Evolutionary conservation across 345 rosid genomes (phyloP).

Genomic region (Gossypium sturtianum): DNA sequence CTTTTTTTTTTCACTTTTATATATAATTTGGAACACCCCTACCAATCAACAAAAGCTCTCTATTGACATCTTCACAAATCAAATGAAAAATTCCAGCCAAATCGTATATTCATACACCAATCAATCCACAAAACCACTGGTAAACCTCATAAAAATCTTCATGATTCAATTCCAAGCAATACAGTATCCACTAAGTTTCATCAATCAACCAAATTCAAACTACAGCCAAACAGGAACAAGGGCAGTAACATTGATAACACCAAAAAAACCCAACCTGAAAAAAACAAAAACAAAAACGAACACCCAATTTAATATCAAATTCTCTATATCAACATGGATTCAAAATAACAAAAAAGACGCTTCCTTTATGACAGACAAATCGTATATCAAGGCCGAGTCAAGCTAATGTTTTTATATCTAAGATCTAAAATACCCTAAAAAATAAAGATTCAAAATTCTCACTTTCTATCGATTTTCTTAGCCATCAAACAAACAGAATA

Average conservation of each 20-base stretch:
- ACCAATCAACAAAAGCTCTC: constrained; percentile 13
- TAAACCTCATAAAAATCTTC: constrained; percentile 53
- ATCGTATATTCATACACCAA: constrained; percentile 16
- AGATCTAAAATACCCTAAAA: constrained; percentile 15
- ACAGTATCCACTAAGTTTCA: constrained; percentile 7
- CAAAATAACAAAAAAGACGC: not conserved
- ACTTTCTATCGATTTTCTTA: constrained; percentile 8
- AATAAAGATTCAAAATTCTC: not conserved
- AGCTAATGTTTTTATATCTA: constrained; percentile 12
- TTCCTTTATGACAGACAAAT: not conserved
- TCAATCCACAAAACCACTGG: constrained; percentile 64
- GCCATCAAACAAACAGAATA: constrained; percentile 18
- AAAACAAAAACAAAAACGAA: not conserved
- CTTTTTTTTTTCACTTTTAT: not conserved
- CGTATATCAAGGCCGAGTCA: not conserved
- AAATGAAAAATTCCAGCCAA: constrained; percentile 8
- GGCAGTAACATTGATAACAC: constrained; percentile 11
- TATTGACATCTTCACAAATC: constrained; percentile 9
- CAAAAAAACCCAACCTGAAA: constrained; percentile 6
- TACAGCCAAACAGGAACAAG: constrained; percentile 21
- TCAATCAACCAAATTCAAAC: constrained; percentile 21
- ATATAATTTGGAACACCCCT: not conserved
- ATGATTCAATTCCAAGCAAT: constrained; percentile 29
- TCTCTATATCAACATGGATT: not conserved
- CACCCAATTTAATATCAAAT: not conserved